Evolutionary conservation across 345 rosid genomes (phyloP).

Genomic region (Isatis tinctoria): DNA sequence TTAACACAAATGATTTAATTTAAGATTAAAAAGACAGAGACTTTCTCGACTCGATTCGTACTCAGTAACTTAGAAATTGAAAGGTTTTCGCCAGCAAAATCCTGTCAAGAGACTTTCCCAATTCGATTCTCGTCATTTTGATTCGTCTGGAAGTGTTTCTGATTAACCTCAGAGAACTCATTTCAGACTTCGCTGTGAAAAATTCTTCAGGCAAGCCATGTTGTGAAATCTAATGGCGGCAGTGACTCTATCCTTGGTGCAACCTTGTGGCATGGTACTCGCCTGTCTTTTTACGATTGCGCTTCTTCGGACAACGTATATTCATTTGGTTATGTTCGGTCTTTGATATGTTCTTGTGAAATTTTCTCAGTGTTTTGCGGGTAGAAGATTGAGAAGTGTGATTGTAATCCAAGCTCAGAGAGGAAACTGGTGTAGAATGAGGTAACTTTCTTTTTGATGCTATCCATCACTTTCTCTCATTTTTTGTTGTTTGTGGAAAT

Average conservation of each 20-base stretch:
- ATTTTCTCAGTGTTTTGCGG: conserved; percentile 39
- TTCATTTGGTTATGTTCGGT: neutral
- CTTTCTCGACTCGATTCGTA: neutral
- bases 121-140: neutral
- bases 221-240: conserved; percentile 28
- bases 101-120: neutral
- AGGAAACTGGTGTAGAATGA: conserved; percentile 39
- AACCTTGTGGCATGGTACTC: conserved; percentile 35
- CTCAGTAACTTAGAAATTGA: neutral
- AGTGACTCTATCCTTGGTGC: conserved; percentile 26
- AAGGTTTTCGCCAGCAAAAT: neutral
- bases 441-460: conserved; percentile 23
- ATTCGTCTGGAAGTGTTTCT: neutral
- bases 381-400: conserved; percentile 38
- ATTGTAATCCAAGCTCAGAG: conserved; percentile 40
- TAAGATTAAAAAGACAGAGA: too few relatives aligned
- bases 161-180: neutral
- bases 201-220: conserved; percentile 6
- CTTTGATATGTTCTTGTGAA: neutral
- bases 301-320: neutral
- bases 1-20: too few relatives aligned
- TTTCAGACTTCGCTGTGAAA: neutral
- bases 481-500: neutral
- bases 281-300: neutral
- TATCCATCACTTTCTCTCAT: neutral